Evolutionary conservation across 495 filamentous ascomycete genomes (phyloP), one percentile per base, ranked within the genome.

Genomic region (Neurospora sublineolata): DNA sequence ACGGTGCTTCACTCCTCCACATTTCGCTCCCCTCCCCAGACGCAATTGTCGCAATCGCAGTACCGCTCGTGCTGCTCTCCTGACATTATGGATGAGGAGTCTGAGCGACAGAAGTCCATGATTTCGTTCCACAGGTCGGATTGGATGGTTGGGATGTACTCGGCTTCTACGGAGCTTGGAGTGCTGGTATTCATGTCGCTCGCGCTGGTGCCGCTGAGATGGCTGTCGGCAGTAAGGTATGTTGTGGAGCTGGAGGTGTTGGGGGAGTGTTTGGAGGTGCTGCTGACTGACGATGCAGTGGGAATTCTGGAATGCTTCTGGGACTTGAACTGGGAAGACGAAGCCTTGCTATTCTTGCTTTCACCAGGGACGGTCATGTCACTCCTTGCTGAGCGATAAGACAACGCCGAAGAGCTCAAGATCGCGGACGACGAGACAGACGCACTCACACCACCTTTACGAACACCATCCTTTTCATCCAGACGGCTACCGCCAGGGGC

Each of bases 31-130:
- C 27, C 27, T 27, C 27, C 27, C 27, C 27, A 52, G n/a, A 52
- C 20, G 20, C 44, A 52, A 52, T 52, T 9, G n/a, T 23, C 44
- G 1, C 44, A 52, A 4, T 52, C 44, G 2, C 44, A 52, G 20
- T 20, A 52, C 0, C 41, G 41, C 44, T 39, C n/a, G n/a, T n/a
- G n/a, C n/a, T n/a, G 9, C 38, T 23, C 20, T 23, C 10, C 44
- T 3, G 20, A 18, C 0, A 6, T 0, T 0, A 52, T 0, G 0
- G n/a, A 52, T 5, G 44, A 52, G 0, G 44, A 4, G 9, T 52
- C 44, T 0, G 44, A 52, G 20, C 44, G n/a, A 4, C 44, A 23
- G 4, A 52, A 52, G 20, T 52, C 1, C 44, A 23, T 52, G 3
- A 52, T 52, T 9, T 11, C 3, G 10, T 23, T 23, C 44, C n/a